Base-by-base conservation (phyloP, 1,139 yeast species). In the Zygosaccharomyces sapae region DNA sequence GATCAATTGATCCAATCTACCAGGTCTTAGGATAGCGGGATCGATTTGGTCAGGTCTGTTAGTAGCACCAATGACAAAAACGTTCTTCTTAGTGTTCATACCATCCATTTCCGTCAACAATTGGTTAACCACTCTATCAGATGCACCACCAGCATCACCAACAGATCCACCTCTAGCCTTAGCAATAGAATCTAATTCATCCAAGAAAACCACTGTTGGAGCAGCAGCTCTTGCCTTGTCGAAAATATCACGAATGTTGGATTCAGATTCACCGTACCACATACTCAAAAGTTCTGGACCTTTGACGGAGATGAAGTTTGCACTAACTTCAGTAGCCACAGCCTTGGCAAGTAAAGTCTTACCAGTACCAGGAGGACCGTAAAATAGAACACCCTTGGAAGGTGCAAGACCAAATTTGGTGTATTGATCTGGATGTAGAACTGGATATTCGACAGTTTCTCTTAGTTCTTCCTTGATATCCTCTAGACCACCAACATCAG, bases 351-450 rank as follows among this genome's bases (percentile, higher is more conserved):
- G 78, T 63, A 92, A 76, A 5, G 98, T 90, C 73, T 90, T 90
- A 87, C 98, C 98, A 55, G 97, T 90, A 83, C 98, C 98, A 53
- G 98, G 98, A 48, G 98, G 98, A 61, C 99, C 99, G 70, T 86
- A 92, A 77, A 92, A 92, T 68, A 92, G 77, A 57, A 92, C 97
- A 74, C 99, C 99, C 74, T 90, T 90, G 45, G 97, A 82, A 47
- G 98, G 98, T 18, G 97, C 84, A 70, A 92, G 80, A 55, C 98
- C 97, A 67, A 92, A 90, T 75, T 92, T 92, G 72, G 94, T 88
- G 74, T 88, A 92, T 78, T 90, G 96, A 66, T 92, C 98, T 69
- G 99, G 97, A 70, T 92, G 97, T 68, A 90, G 78, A 46, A 92
- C 98, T 33, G 99, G 99, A 69, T 92, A 92, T 73, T 92, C 97